Evolutionary conservation across 2,329 filamentous ascomycete species (phyloP).

Genomic region (Phyllosticta citribraziliensis): DNA sequence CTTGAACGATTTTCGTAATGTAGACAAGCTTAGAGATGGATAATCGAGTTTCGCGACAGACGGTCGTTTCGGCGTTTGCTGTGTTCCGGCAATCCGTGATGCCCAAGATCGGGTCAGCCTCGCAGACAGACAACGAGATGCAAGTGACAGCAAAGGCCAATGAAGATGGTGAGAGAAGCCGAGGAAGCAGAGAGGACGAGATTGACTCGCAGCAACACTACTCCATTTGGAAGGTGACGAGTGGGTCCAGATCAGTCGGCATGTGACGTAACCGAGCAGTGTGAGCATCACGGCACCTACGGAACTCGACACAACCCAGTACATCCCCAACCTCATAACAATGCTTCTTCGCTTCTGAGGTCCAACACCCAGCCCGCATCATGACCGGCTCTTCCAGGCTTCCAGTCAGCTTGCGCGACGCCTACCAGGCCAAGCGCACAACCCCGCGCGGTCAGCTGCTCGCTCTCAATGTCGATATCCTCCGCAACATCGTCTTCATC

Average conservation of each 20-base stretch:
- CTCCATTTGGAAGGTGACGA: background rate
- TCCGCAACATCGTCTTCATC: slow-evolving; percentile 53
- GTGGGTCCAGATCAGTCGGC: background rate
- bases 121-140: background rate
- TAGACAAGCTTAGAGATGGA: background rate
- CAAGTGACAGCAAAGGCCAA: background rate
- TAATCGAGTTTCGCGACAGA: background rate
- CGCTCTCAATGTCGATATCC: slow-evolving; percentile 59
- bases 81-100: too few species aligned
- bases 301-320: background rate
- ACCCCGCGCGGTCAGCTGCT: slow-evolving; percentile 47
- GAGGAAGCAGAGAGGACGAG: background rate
- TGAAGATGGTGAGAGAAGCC: background rate
- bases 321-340: background rate
- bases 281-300: background rate
- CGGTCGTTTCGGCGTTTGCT: too few species aligned
- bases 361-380: background rate
- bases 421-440: slow-evolving; percentile 52
- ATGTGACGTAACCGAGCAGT: background rate
- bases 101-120: too few species aligned
- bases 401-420: slow-evolving; percentile 60
- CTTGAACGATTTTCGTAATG: too few species aligned
- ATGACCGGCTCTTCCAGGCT: slow-evolving; percentile 55
- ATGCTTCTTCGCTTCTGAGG: background rate
- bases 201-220: background rate